Evolutionary conservation across 495 filamentous ascomycete genomes (phyloP), one percentile per base, ranked within the genome.

Genomic region (Hypoxylon cercidicola): DNA sequence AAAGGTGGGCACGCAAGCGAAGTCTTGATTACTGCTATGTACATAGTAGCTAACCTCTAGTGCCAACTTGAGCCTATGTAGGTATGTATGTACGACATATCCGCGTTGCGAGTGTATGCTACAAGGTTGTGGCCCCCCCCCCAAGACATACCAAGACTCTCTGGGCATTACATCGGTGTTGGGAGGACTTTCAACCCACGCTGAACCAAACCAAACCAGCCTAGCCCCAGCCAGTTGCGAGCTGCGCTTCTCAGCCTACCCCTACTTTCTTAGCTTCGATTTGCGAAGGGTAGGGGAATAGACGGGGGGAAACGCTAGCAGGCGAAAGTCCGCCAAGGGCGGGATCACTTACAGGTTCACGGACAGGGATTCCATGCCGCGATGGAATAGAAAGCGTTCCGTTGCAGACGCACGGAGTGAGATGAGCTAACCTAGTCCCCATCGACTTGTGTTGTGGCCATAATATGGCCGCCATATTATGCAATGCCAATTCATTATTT

Each of bases 81-180:
- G 13, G n/a, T n/a, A n/a, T n/a, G 32, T 39, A 52, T n/a, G 51
- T 62, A 67, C 64, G 62, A 58, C 64, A 67, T 67, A 67, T 62
- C 35, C 48, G 64, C 64, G 57, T 61, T 67, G 49, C 58, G 58
- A 44, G 16, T 43, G 35, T 55, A 39, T n/a, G 30, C 15, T 53
- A 32, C 35, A 49, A 45, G 46, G 52, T 45, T 55, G 43, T 25
- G 25, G 19, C 18, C 19, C 40, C 40, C 41, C 55, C 35, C 53
- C 48, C 41, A 59, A 50, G 32, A 55, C 60, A 55, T 67, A 63
- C 65, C 65, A 68, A 68, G 65, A 59, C 63, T 63, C 65, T 68
- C 65, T 68, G 60, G 65, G 65, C 65, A 68, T 60, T 64, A 56
- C 65, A 68, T 68, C 65, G 65, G 55, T 63, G 65, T 68, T 68